Conservation (phyloP, 2,329 filamentous ascomycete species). For the Neocucurbitaria cava region DNA sequence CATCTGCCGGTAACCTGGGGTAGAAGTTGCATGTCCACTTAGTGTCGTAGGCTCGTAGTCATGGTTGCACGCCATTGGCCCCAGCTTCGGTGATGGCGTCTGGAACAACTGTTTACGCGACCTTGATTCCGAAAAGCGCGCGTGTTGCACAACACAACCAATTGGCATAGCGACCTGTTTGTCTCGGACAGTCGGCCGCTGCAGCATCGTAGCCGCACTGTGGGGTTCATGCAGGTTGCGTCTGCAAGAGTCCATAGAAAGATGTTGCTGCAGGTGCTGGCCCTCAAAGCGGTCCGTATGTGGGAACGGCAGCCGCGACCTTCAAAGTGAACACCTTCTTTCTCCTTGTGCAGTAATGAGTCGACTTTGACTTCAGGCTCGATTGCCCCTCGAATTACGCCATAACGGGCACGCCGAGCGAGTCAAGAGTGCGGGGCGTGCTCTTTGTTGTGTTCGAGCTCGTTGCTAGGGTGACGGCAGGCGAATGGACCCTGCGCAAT, state of each 20-base stretch:
- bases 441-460: constrained; percentile 31
- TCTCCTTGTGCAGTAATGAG: constrained; percentile 1
- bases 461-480: constrained; percentile 37
- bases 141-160: constrained; percentile 1
- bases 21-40: background rate
- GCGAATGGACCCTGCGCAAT: constrained; percentile 19
- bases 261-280: constrained; percentile 13
- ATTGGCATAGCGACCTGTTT: constrained; percentile 6
- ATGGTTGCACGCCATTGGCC: constrained; percentile 2
- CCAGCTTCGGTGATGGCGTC: background rate
- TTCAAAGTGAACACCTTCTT: background rate
- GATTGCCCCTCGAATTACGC: background rate
- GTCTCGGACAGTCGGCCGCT: constrained; percentile 4
- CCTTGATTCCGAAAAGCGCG: constrained; percentile 3
- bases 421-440: constrained; percentile 27
- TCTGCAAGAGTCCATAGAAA: constrained; percentile 1
- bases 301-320: background rate
- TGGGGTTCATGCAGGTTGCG: constrained; percentile 19
- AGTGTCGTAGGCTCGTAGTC: background rate
- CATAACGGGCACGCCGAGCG: constrained; percentile 11
- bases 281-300: background rate
- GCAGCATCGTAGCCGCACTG: constrained; percentile 8
- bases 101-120: background rate
- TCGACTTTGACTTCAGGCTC: background rate
- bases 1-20: background rate